Evolutionary conservation across 2,329 filamentous ascomycete genomes (phyloP).

Genomic region (Massarina eburnea): DNA sequence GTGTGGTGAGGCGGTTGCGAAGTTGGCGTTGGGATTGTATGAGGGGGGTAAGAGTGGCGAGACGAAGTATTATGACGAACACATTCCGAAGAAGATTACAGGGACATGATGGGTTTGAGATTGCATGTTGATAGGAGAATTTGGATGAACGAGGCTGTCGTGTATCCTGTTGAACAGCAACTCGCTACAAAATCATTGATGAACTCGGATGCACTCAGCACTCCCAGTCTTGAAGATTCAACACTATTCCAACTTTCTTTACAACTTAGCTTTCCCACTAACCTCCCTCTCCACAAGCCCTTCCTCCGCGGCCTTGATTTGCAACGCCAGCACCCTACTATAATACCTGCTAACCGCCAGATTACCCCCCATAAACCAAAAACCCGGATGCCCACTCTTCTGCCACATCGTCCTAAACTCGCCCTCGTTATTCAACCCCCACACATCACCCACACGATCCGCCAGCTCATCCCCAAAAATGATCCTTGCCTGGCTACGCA

Average conservation of each 20-base stretch:
- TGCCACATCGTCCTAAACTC: conserved; percentile 49
- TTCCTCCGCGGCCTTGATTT: conserved; percentile 47
- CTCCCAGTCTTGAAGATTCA: too few species aligned
- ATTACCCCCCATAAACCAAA: conserved; percentile 52
- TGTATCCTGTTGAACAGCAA: too few species aligned
- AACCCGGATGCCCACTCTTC: conserved; percentile 34
- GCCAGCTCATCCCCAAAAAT: conserved; percentile 48
- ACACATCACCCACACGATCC: conserved; percentile 47
- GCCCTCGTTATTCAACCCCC: conserved; percentile 50
- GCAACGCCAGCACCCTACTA: conserved; percentile 49
- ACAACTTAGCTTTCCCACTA: neutral
- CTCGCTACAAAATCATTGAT: too few species aligned
- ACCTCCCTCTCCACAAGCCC: conserved; percentile 14
- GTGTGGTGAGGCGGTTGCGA: conserved; percentile 26
- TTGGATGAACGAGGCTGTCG: too few species aligned
- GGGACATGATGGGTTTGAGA: too few species aligned
- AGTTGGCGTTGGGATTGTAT: conserved; percentile 23
- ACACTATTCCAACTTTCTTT: too few species aligned
- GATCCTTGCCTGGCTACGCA: conserved; percentile 41
- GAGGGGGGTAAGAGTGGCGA: conserved; percentile 25
- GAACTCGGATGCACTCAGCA: too few species aligned
- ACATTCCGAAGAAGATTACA: conserved; percentile 22
- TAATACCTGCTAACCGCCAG: conserved; percentile 51
- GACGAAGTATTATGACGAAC: conserved; percentile 26
- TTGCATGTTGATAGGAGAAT: too few species aligned